These are phyloP conservation scores for Microdochium bolleyi DNA, from an alignment of 2,329 filamentous ascomycete species.

Conservation along the genomic window DNA sequence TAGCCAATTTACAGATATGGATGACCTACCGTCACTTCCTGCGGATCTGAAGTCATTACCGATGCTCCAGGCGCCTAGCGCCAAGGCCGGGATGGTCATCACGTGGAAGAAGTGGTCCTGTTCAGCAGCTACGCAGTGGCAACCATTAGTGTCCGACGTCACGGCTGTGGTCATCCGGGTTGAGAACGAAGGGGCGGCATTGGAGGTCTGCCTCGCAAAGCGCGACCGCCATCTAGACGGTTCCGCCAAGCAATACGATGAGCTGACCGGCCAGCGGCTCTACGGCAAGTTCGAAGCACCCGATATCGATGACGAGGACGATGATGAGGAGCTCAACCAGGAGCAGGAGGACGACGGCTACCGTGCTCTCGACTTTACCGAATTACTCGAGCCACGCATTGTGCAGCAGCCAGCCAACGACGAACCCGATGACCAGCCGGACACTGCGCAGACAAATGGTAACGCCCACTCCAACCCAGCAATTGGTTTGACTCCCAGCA, in stretches of 20 bases:
- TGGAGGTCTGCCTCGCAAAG: conserved; percentile 60
- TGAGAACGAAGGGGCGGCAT: conserved; percentile 35
- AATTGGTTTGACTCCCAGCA: neutral
- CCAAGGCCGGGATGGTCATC: conserved; percentile 53
- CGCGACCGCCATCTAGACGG: conserved; percentile 54
- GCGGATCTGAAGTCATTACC: conserved; percentile 47
- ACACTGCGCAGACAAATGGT: neutral
- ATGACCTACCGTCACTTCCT: conserved; percentile 58
- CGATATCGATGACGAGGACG: conserved; percentile 50
- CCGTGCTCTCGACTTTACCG: conserved; percentile 49
- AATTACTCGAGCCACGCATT: conserved; percentile 62
- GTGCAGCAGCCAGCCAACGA: conserved; percentile 32
- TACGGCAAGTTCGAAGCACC: conserved; percentile 76
- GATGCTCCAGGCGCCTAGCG: conserved; percentile 35
- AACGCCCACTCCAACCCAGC: neutral
- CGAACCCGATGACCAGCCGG: neutral
- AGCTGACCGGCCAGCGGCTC: conserved; percentile 59
- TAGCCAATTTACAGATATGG: conserved; percentile 38
- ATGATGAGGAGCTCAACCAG: conserved; percentile 42
- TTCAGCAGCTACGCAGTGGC: conserved; percentile 55
- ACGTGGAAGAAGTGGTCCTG: conserved; percentile 60
- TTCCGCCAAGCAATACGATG: conserved; percentile 53
- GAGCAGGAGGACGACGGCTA: conserved; percentile 49
- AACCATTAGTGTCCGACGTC: conserved; percentile 54
- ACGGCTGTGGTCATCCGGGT: conserved; percentile 59